phyloP scores from a whole-genome alignment of 75 land plant species.

The Picea glauca region DNA sequence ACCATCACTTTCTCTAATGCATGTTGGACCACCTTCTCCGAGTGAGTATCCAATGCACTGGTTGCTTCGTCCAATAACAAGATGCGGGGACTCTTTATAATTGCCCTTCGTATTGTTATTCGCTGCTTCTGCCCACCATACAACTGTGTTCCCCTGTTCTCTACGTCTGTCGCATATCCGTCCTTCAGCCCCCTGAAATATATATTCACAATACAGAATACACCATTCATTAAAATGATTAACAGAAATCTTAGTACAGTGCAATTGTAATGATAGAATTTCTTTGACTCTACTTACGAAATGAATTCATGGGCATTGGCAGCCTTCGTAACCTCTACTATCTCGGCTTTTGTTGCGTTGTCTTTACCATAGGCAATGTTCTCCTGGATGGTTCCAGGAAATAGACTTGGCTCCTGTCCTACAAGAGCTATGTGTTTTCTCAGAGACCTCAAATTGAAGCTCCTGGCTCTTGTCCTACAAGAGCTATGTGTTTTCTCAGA shows the following conservation, averaged over 20 bases:
- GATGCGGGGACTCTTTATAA: slow-evolving; percentile 27
- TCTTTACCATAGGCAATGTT: slow-evolving; percentile 62
- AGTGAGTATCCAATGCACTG: no score
- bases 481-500: slow-evolving; percentile 49
- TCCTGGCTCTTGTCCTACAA: slow-evolving; percentile 67
- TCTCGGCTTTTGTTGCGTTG: slow-evolving; percentile 48
- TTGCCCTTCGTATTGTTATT: slow-evolving; percentile 24
- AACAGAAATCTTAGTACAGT: no score
- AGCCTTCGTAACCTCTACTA: slow-evolving; percentile 57
- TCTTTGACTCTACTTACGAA: slow-evolving; percentile 20
- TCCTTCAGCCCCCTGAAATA: slow-evolving; percentile 22
- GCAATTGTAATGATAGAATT: no score
- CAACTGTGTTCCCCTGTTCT: slow-evolving; percentile 56
- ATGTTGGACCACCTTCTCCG: slow-evolving; percentile 49
- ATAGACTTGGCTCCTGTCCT: slow-evolving; percentile 74
- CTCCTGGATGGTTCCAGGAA: slow-evolving; percentile 55
- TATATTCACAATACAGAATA: no score
- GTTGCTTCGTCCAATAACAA: slow-evolving; percentile 57
- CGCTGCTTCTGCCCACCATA: slow-evolving; percentile 45
- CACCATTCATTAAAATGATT: neutral
- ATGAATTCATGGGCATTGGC: slow-evolving; percentile 65
- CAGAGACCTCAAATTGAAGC: slow-evolving; percentile 38
- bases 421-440: slow-evolving; percentile 60
- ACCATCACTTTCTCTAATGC: slow-evolving; percentile 29
- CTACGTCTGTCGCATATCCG: slow-evolving; percentile 64